These are phyloP conservation scores for Capillidium rhysosporum DNA, from an alignment of 371 early-diverging fungal genomes.

Conservation along the genomic window DNA sequence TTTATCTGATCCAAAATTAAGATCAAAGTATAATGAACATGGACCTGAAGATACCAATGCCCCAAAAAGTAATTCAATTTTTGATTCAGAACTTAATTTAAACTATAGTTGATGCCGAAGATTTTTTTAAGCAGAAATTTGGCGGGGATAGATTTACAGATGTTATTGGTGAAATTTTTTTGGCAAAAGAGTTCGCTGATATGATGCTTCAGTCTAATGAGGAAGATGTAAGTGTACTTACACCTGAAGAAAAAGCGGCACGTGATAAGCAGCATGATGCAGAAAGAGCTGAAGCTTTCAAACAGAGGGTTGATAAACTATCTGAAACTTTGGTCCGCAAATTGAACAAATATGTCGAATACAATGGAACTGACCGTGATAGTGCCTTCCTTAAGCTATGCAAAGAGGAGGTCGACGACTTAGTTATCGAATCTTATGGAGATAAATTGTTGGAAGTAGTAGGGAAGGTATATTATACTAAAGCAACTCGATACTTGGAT, in stretches of 20 bases:
- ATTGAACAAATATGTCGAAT: slow-evolving; percentile 55
- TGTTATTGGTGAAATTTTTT: slow-evolving; percentile 91
- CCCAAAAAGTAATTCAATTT: slow-evolving; percentile 22
- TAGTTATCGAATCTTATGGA: slow-evolving; percentile 77
- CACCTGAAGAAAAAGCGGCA: slow-evolving; percentile 36
- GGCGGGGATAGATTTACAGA: slow-evolving; percentile 85
- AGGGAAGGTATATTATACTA: slow-evolving; percentile 70
- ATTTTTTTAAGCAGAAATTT: slow-evolving; percentile 86
- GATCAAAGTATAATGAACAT: slow-evolving; percentile 69
- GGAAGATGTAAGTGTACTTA: slow-evolving; percentile 26
- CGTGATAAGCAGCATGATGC: slow-evolving; percentile 14
- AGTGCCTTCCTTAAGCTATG: slow-evolving; percentile 39
- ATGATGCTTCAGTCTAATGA: slow-evolving; percentile 33
- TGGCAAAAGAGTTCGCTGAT: slow-evolving; percentile 72
- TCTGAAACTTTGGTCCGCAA: slow-evolving; percentile 46
- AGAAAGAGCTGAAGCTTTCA: slow-evolving; percentile 34
- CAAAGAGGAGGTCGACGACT: slow-evolving; percentile 59
- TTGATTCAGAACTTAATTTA: no score
- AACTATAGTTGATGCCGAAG: slow-evolving; percentile 55
- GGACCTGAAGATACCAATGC: slow-evolving; percentile 47
- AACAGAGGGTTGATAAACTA: slow-evolving; percentile 48
- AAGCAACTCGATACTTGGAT: slow-evolving; percentile 63
- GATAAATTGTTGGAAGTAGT: slow-evolving; percentile 79
- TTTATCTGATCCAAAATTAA: slow-evolving; percentile 64
- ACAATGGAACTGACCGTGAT: slow-evolving; percentile 20